Evolutionary conservation across 208 protist species (phyloP).

Genomic region (Naegleria fowleri): DNA sequence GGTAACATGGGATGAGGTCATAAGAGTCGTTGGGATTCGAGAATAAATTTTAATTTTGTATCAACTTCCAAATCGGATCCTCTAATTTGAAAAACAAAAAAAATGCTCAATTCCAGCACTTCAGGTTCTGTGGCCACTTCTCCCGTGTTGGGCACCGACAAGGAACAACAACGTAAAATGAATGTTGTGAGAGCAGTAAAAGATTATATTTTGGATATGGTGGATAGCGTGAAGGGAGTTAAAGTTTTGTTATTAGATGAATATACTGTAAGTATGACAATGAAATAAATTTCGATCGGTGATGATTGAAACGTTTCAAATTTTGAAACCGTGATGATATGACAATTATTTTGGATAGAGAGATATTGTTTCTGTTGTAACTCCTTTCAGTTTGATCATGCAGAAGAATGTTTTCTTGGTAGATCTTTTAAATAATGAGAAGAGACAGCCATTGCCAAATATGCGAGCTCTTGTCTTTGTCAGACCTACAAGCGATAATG

Average conservation of each 20-base stretch:
- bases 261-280: constrained; percentile 53
- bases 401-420: constrained; percentile 92
- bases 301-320: neutral
- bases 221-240: constrained; percentile 57
- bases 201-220: constrained; percentile 59
- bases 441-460: constrained; percentile 76
- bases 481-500: constrained; percentile 74
- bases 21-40: no score
- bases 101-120: neutral
- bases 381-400: constrained; percentile 84
- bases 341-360: constrained; percentile 44
- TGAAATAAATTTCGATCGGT: neutral
- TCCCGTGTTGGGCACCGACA: neutral
- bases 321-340: neutral
- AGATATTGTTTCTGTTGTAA: constrained; percentile 83
- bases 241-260: constrained; percentile 92
- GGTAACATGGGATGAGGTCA: no score
- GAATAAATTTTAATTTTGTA: no score
- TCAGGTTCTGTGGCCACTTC: neutral
- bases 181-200: constrained; percentile 47
- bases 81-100: no score
- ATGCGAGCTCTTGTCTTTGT: constrained; percentile 82
- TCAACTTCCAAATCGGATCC: no score
- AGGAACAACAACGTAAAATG: constrained; percentile 26
- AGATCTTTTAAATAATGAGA: constrained; percentile 65